These are phyloP conservation scores for Backusella australiensis DNA, from an alignment of 192 early-diverging fungal species.

Conservation along the genomic window DNA sequence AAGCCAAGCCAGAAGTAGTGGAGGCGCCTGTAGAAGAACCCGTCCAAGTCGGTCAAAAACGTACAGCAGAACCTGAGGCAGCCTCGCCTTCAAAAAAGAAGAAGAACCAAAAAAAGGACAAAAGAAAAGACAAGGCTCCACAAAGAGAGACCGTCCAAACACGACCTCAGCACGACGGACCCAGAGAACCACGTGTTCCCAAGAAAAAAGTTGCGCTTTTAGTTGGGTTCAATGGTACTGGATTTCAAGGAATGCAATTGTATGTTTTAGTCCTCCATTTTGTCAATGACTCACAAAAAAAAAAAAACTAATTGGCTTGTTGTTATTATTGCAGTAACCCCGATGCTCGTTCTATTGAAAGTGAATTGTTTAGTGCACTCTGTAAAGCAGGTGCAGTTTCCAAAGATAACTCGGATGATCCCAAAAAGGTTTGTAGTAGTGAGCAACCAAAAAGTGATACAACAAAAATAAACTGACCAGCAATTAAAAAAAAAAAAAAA, in stretches of 20 bases:
- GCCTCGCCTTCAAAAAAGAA: not conserved
- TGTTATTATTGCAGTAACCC: slow-evolving; percentile 58
- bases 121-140: not conserved
- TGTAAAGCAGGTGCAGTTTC: slow-evolving; percentile 80
- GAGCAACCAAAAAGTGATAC: not conserved
- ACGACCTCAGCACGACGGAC: slow-evolving; percentile 26
- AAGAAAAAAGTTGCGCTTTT: slow-evolving; percentile 90
- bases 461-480: not conserved
- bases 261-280: slow-evolving; percentile 25
- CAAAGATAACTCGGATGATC: slow-evolving; percentile 81
- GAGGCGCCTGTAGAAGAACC: not conserved
- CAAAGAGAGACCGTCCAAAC: not conserved
- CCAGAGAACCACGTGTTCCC: slow-evolving; percentile 57
- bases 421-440: slow-evolving; percentile 51
- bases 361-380: slow-evolving; percentile 86
- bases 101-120: not conserved
- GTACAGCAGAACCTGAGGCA: not conserved
- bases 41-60: not conserved
- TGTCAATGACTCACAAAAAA: not conserved
- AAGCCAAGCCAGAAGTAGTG: not conserved
- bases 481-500: not conserved
- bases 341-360: slow-evolving; percentile 80
- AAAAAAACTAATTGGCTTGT: not conserved
- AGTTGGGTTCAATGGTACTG: slow-evolving; percentile 93
- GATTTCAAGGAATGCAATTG: slow-evolving; percentile 97